Base-by-base conservation (phyloP, 192 early-diverging fungal species). In the Endogone sp. region DNA sequence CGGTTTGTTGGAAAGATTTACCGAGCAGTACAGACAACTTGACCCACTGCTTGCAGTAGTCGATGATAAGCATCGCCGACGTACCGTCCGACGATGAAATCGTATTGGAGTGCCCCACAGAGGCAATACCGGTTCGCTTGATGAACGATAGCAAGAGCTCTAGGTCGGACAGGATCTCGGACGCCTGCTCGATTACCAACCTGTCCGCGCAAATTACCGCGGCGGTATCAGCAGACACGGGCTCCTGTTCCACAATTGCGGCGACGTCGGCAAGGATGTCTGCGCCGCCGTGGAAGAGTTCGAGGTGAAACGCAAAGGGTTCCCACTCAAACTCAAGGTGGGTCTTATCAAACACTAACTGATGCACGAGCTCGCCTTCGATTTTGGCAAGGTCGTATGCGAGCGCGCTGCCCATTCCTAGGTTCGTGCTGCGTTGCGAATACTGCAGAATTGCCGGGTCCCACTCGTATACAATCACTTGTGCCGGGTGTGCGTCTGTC, bases 371-470 rank as follows among this genome's bases (percentile, higher is more conserved):
- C 29, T 67, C 65, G 9, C 2, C 22, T 56, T 66, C 70, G 22
- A 71, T 71, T 8, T 29, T 66, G n/a, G 56, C 27, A 8, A 71
- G 31, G 32, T 71, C 70, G 66, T 71, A 71, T 13, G 44, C 54
- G 20, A 65, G 60, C 30, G 64, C 63, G 29, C 28, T 25, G 16
- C 70, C 70, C 24, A 25, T 55, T 21, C 70, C 70, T 3, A 68
- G 3, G 3, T 25, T 30, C 3, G 64, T 23, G 66, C 60, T 71
- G n/a, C 65, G 44, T 23, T 71, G 64, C 27, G 56, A 59, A 57
- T 71, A 67, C 29, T 67, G 27, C 6, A 71, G 24, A 23, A 71
- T 58, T 10, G 56, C 16, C 29, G 24, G n/a, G 61, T 71, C 54
- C 70, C 62, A 66, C 32, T 70, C 69, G 58, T 65, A 70, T 21